Conservation (phyloP, 2,329 filamentous ascomycete genomes). For the Periglandula ipomoeae region DNA sequence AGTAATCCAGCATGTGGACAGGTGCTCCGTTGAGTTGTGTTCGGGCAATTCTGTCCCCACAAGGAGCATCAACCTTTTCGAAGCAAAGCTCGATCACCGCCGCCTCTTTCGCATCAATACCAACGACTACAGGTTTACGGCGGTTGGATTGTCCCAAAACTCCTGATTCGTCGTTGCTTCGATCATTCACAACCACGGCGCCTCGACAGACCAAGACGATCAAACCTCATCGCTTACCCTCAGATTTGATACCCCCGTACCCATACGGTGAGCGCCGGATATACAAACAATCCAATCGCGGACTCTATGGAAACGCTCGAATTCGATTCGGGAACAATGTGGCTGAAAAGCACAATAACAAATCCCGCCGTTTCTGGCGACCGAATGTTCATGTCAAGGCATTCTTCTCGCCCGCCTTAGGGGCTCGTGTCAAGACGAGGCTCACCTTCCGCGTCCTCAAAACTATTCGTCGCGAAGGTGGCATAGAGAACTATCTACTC, state of each 20-base stretch:
- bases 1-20: neutral
- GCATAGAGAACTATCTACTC: constrained; percentile 84
- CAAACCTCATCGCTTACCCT: constrained; percentile 34
- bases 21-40: constrained; percentile 7
- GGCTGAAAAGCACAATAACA: constrained; percentile 58
- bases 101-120: constrained; percentile 1
- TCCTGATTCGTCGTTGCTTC: constrained; percentile 2
- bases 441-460: constrained; percentile 61
- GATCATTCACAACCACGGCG: constrained; percentile 29
- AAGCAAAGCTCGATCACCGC: neutral
- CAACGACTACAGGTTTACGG: neutral
- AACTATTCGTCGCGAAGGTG: constrained; percentile 75
- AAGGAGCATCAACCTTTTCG: constrained; percentile 7
- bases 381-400: constrained; percentile 64
- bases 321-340: constrained; percentile 77
- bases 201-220: constrained; percentile 30
- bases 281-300: constrained; percentile 74
- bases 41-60: constrained; percentile 10
- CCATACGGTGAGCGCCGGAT: constrained; percentile 60
- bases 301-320: constrained; percentile 60
- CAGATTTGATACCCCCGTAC: constrained; percentile 52
- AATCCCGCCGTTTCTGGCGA: constrained; percentile 64
- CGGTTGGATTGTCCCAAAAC: neutral
- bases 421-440: constrained; percentile 54
- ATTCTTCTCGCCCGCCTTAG: constrained; percentile 55